A percentile compares a stretch with the other conserved stretches of the same genome.
Conservation (phyloP, 139 green algal species). For the Picochlorum sp. region DNA sequence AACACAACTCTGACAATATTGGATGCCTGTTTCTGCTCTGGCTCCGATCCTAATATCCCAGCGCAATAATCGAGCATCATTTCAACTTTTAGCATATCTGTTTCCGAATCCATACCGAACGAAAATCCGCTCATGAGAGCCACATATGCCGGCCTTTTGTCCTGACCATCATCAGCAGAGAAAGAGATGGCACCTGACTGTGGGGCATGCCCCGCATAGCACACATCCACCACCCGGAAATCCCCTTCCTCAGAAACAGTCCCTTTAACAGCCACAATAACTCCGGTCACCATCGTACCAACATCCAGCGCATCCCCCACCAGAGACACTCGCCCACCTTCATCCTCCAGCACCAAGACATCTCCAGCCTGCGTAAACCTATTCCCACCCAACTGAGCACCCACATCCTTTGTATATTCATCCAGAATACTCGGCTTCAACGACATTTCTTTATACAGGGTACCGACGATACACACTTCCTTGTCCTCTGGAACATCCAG, state of each 20-base stretch:
- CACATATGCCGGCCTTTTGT: constrained; percentile 56
- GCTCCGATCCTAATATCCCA: constrained; percentile 61
- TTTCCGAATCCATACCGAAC: constrained; percentile 45
- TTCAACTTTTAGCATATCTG: constrained; percentile 31
- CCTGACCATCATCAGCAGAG: constrained; percentile 19
- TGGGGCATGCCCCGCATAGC: constrained; percentile 25
- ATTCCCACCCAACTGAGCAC: constrained; percentile 12
- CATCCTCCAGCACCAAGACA: constrained; percentile 85
- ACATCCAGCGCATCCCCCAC: constrained; percentile 34
- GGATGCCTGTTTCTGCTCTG: constrained; percentile 45
- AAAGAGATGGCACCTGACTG: constrained; percentile 17
- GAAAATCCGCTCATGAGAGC: constrained; percentile 81
- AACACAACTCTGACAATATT: constrained; percentile 67
- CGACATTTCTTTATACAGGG: constrained; percentile 95
- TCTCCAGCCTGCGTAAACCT: constrained; percentile 72
- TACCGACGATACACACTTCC: constrained; percentile 75
- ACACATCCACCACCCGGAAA: constrained; percentile 54
- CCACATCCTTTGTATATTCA: constrained; percentile 74
- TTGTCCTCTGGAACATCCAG: constrained; percentile 67
- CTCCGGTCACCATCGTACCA: constrained; percentile 60
- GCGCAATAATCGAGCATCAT: constrained; percentile 78
- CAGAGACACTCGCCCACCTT: constrained; percentile 76
- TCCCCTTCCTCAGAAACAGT: constrained; percentile 47
- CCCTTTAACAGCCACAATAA: constrained; percentile 76
- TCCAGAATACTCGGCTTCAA: constrained; percentile 93